Base-by-base conservation (phyloP, 805 yeast genomes). In the Maudiozyma turicensis region DNA sequence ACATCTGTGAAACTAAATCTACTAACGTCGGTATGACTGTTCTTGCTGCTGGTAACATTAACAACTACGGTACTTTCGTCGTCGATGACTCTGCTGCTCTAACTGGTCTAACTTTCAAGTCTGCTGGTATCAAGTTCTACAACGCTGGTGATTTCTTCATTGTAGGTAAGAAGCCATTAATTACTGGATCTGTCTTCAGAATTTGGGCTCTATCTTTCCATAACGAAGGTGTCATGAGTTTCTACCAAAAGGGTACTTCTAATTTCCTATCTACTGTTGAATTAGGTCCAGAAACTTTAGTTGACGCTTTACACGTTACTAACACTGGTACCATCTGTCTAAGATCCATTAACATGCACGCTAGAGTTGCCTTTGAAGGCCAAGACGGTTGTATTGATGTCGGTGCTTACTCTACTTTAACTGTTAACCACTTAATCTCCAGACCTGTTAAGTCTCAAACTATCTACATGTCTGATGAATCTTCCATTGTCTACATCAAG, bases 311-410 rank as follows among this genome's bases (percentile, higher is more conserved):
- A 39, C 43, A 37, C 31, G 44, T 50, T 29, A 44, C 40, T 5
- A 52, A 52, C 40, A 31, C 44, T 41, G 55, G 55, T 42, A 52
- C 55, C 10, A 44, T 52, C 30, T 52, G 55, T 45, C 33, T 50
- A 32, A 43, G 32, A 39, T 39, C 41, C 31, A 43, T 40, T 5
- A 41, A 34, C 14, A 45, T 32, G 26, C 29, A 32, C 28, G 50
- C 46, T 28, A 39, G 45, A 35, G 42, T 49, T 44, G 41, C 33
- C 13, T 34, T 52, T 20, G 32, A 38, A 11, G 55, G 55, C 38
- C 13, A 29, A 13, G 44, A 39, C 14, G 55, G 55, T 48, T 52
- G 55, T 50, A 44, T 52, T 28, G 43, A 48, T 38, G 39, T 52
- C 20, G 55, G 55, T 35, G 50, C 26, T 11, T 38, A 48, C 26